Evolutionary conservation across 148 eudicot genomes (phyloP), one percentile per base, ranked within the genome.

Genomic region (Camellia granthamiana): DNA sequence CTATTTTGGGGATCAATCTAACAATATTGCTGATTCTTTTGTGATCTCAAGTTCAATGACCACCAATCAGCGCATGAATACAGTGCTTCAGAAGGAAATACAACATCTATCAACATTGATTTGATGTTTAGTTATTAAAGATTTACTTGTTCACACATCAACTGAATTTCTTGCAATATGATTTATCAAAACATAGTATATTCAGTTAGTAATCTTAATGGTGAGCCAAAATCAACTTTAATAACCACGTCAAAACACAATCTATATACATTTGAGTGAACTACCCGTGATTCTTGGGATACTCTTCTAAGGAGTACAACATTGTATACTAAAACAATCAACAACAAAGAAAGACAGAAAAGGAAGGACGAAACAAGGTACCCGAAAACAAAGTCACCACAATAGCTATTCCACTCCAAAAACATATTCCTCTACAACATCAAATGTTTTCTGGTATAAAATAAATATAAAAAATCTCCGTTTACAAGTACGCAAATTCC

Each of bases 31-130:
- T 3, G 55, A 9, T 43, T 10, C 15, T 12, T 0, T 23, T 51
- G 43, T 5, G 43, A 1, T 72, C 75, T 14, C n/a, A 21, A 72
- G 16, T 72, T 21, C 75, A 52, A 72, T 42, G 42, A 72, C 30
- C 60, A 72, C 74, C 74, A 52, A 21, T 12, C 75, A 52, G 60
- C 60, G 12, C 18, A 52, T 21, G 43, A 72, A 72, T 51, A 72
- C 18, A 51, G 51, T 23, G 23, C 55, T 44, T 63, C 55, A 70
- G 4, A 70, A 70, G 52, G 52, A 49, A 49, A 47, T 6, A 69
- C 49, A 67, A 23, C 6, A 41, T 69, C 23, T 16, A 21, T 47
- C 72, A 43, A 43, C 10, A 43, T n/a, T 42, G 72, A 69, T 69
- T 6, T n/a, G 21, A 61, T 61, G 47, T 23, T 70, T 70, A 8